These are phyloP conservation scores for Chytriomyces sp. DNA, from an alignment of 192 early-diverging fungal genomes.

Conservation along the genomic window DNA sequence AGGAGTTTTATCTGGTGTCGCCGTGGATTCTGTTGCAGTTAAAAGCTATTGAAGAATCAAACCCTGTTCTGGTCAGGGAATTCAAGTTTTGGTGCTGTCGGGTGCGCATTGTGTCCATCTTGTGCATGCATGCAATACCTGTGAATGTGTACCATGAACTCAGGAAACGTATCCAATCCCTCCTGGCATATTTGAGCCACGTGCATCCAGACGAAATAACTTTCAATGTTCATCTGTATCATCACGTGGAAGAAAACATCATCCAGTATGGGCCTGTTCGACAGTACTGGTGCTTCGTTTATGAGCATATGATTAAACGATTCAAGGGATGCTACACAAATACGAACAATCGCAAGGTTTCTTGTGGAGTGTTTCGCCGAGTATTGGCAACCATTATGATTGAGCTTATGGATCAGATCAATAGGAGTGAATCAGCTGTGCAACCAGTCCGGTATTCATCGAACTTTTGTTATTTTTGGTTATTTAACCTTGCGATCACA, in stretches of 20 bases:
- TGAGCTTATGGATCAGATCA: background rate
- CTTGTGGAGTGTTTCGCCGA: background rate
- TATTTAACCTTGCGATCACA: no score
- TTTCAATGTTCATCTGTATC: background rate
- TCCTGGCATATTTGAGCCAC: background rate
- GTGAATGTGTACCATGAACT: no score
- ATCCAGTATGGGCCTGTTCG: background rate
- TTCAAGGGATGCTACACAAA: conserved; percentile 5
- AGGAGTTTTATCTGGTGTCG: conserved; percentile 1
- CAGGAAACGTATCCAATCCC: background rate
- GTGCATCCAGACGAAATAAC: background rate
- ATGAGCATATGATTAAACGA: conserved; percentile 4
- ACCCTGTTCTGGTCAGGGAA: background rate
- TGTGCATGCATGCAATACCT: background rate
- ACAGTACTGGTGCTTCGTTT: conserved; percentile 11
- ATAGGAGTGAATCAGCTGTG: no score
- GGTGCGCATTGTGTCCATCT: background rate
- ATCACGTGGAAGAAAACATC: background rate
- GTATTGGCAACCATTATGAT: background rate
- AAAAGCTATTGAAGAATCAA: background rate
- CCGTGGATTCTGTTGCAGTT: background rate
- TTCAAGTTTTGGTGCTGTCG: background rate
- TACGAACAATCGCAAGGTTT: conserved; percentile 1
- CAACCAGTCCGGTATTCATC: no score
- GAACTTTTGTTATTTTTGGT: no score